These are phyloP conservation scores for Ochetophila trinervis DNA, from an alignment of 306 rosid species.

Conservation along the genomic window DNA sequence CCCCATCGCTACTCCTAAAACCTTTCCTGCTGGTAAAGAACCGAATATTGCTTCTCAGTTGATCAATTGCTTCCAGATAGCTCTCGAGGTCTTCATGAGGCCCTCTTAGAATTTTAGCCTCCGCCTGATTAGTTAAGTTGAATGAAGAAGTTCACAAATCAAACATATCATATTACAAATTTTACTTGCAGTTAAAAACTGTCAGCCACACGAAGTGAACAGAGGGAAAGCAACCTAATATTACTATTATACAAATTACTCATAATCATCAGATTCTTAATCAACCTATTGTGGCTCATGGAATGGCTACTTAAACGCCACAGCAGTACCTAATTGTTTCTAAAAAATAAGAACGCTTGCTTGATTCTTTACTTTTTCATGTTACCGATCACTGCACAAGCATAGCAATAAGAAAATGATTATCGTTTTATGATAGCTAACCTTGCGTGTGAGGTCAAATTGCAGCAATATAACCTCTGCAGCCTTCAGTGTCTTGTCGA, in stretches of 20 bases:
- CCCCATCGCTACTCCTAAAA: slow-evolving; percentile 54
- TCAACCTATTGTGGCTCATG: no score
- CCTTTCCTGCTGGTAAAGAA: slow-evolving; percentile 65
- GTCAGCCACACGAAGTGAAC: neutral
- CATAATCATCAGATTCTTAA: no score
- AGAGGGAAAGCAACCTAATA: neutral
- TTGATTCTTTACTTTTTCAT: no score
- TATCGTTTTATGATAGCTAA: slow-evolving; percentile 10
- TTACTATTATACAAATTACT: no score
- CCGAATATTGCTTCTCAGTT: slow-evolving; percentile 50
- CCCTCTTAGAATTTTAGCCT: slow-evolving; percentile 90
- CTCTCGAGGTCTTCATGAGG: slow-evolving; percentile 97
- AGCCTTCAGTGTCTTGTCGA: slow-evolving; percentile 73
- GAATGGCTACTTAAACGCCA: no score
- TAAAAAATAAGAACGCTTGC: no score
- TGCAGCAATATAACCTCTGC: slow-evolving; percentile 69
- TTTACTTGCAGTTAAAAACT: neutral
- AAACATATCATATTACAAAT: neutral
- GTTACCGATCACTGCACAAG: no score
- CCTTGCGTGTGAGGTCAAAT: slow-evolving; percentile 85
- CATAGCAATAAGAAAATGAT: no score
- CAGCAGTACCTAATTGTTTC: no score
- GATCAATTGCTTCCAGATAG: slow-evolving; percentile 82
- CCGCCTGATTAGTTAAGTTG: slow-evolving; percentile 54
- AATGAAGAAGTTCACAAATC: neutral